A percentile compares a stretch with the other conserved stretches of the same genome.
Evolutionary conservation across 2,329 filamentous ascomycete species (phyloP).

Genomic region (Colletotrichum graminicola): DNA sequence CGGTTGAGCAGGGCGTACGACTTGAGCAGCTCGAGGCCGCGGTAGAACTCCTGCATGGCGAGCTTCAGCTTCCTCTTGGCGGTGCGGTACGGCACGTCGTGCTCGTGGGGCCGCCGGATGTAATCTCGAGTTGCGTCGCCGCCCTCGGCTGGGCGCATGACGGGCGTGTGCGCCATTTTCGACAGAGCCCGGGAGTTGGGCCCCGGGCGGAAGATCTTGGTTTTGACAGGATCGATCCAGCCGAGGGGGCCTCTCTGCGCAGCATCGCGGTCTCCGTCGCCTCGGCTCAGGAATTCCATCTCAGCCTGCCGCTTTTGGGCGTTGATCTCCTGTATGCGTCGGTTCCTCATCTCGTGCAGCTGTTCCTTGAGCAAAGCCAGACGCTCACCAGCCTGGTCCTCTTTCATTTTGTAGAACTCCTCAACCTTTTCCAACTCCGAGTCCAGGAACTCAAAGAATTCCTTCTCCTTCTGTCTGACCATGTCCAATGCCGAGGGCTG

Average conservation of each 20-base stretch:
- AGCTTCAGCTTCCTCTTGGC: slow-evolving; percentile 94
- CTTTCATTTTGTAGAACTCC: slow-evolving; percentile 87
- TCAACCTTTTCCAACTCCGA: slow-evolving; percentile 92
- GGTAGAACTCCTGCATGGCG: slow-evolving; percentile 93
- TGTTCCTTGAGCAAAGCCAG: slow-evolving; percentile 81
- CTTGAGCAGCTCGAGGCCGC: slow-evolving; percentile 90
- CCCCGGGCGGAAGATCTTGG: slow-evolving; percentile 66
- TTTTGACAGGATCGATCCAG: slow-evolving; percentile 68
- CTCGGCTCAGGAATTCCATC: slow-evolving; percentile 45
- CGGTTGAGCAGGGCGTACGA: slow-evolving; percentile 91
- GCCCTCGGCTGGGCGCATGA: slow-evolving; percentile 49
- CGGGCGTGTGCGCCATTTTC: slow-evolving; percentile 65
- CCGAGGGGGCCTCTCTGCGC: slow-evolving; percentile 43
- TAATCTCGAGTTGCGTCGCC: slow-evolving; percentile 61
- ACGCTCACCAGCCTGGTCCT: slow-evolving; percentile 83
- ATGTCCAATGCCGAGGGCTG: slow-evolving; percentile 63
- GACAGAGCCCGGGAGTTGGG: slow-evolving; percentile 72
- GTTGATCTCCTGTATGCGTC: slow-evolving; percentile 79
- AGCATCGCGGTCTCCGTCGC: slow-evolving; percentile 47
- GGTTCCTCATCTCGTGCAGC: slow-evolving; percentile 91
- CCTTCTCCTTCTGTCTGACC: slow-evolving; percentile 79
- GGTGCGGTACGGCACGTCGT: slow-evolving; percentile 83
- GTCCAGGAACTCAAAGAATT: slow-evolving; percentile 90
- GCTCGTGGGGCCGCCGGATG: slow-evolving; percentile 60
- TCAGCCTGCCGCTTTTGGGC: slow-evolving; percentile 54